These are phyloP conservation scores for Clonostachys sp. DNA, from an alignment of 2,329 filamentous ascomycete genomes.

Conservation along the genomic window DNA sequence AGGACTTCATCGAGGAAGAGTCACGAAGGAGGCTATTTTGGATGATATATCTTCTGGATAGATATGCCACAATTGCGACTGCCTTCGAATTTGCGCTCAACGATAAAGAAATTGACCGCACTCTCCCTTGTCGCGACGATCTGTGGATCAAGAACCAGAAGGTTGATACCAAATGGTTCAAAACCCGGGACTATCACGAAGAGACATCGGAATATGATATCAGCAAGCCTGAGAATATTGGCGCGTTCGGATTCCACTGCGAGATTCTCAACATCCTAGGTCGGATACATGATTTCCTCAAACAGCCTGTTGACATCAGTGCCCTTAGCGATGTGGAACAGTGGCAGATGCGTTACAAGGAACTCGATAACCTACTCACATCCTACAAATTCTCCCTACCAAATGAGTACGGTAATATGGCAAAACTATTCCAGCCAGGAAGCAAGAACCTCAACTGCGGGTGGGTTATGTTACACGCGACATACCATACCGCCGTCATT, in stretches of 20 bases:
- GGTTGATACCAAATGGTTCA: slow-evolving; percentile 83
- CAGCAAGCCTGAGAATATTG: slow-evolving; percentile 74
- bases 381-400: slow-evolving; percentile 83
- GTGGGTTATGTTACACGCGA: slow-evolving; percentile 88
- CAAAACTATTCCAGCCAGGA: slow-evolving; percentile 68
- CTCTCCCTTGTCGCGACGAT: slow-evolving; percentile 81
- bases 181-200: slow-evolving; percentile 36
- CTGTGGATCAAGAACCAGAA: slow-evolving; percentile 78
- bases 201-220: slow-evolving; percentile 55
- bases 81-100: slow-evolving; percentile 89
- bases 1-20: slow-evolving; percentile 87
- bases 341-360: slow-evolving; percentile 84
- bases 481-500: slow-evolving; percentile 86
- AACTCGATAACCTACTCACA: slow-evolving; percentile 74
- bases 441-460: slow-evolving; percentile 71
- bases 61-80: slow-evolving; percentile 86
- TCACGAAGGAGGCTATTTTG: slow-evolving; percentile 81
- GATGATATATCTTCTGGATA: slow-evolving; percentile 89
- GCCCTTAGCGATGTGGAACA: slow-evolving; percentile 79
- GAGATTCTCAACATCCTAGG: slow-evolving; percentile 85
- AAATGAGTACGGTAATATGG: slow-evolving; percentile 78
- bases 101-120: slow-evolving; percentile 85
- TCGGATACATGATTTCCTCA: slow-evolving; percentile 83
- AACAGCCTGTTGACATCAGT: slow-evolving; percentile 84
- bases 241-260: slow-evolving; percentile 85